Evolutionary conservation across 495 filamentous ascomycete genomes (phyloP).

Genomic region (Aspergillus sparsus): DNA sequence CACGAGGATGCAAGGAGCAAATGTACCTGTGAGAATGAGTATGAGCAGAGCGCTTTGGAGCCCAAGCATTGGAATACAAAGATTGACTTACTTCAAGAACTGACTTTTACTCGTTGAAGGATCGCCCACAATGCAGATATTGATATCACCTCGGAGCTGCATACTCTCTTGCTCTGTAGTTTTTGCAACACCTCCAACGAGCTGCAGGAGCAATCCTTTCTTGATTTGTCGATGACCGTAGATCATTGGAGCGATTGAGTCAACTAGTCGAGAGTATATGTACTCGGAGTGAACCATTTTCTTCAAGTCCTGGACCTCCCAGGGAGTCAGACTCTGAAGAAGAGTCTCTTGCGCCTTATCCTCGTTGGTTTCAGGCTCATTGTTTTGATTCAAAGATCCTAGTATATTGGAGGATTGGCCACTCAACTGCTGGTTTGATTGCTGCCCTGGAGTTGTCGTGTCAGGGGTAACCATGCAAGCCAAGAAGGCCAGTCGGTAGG

Average conservation of each 20-base stretch:
- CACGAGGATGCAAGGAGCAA: conserved; percentile 90
- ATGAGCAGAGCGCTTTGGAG: background rate
- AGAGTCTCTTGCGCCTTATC: conserved; percentile 88
- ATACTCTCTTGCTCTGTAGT: conserved; percentile 81
- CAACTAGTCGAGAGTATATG: conserved; percentile 90
- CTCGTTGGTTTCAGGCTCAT: conserved; percentile 65
- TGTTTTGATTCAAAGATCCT: conserved; percentile 73
- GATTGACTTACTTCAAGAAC: conserved; percentile 73
- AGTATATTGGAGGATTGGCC: conserved; percentile 79
- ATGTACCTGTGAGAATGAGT: conserved; percentile 61
- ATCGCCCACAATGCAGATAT: conserved; percentile 98
- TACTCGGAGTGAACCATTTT: conserved; percentile 92
- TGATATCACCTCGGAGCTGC: conserved; percentile 93
- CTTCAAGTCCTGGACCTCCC: conserved; percentile 89
- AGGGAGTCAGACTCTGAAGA: conserved; percentile 74
- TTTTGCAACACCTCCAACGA: conserved; percentile 92
- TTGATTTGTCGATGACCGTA: conserved; percentile 98
- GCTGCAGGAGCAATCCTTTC: conserved; percentile 90
- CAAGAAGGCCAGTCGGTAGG: conserved; percentile 96
- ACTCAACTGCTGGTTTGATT: conserved; percentile 63
- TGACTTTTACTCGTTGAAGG: conserved; percentile 98
- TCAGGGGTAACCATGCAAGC: conserved; percentile 97
- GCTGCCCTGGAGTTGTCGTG: conserved; percentile 72
- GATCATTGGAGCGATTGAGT: conserved; percentile 95
- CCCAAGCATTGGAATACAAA: background rate